phyloP scores from a whole-genome alignment of 805 yeast genomes.

The Scheffersomyces stipitis region DNA sequence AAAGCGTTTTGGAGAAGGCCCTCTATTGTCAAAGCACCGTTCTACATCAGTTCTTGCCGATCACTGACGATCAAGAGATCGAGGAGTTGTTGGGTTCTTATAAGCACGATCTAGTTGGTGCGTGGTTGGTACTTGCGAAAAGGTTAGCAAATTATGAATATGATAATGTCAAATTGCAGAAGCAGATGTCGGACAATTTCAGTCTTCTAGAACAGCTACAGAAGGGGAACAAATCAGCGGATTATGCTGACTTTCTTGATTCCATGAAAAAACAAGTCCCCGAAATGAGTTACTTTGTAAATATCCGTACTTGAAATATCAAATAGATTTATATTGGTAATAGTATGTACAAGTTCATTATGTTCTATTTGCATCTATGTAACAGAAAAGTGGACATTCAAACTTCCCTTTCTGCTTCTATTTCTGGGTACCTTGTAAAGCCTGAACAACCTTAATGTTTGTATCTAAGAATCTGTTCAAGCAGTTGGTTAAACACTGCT shows the following conservation, averaged over 20 bases:
- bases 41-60: conserved; percentile 11
- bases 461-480: conserved; percentile 85
- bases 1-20: conserved; percentile 12
- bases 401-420: conserved; percentile 6
- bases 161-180: no score
- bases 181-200: no score
- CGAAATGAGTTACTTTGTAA: background rate
- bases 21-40: conserved; percentile 23
- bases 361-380: background rate
- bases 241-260: background rate
- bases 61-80: conserved; percentile 15
- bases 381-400: background rate
- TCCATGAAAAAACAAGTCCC: background rate
- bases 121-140: conserved; percentile 29
- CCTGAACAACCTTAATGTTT: conserved; percentile 77
- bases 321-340: background rate
- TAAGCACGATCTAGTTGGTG: conserved; percentile 34
- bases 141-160: conserved; percentile 9
- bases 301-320: background rate
- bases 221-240: no score
- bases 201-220: no score
- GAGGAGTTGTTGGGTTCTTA: conserved; percentile 20
- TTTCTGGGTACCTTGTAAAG: conserved; percentile 36
- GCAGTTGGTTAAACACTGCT: conserved; percentile 74
- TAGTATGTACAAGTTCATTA: background rate